phyloP scores from a whole-genome alignment of 192 early-diverging fungal species.

The Coemansia sp. region DNA sequence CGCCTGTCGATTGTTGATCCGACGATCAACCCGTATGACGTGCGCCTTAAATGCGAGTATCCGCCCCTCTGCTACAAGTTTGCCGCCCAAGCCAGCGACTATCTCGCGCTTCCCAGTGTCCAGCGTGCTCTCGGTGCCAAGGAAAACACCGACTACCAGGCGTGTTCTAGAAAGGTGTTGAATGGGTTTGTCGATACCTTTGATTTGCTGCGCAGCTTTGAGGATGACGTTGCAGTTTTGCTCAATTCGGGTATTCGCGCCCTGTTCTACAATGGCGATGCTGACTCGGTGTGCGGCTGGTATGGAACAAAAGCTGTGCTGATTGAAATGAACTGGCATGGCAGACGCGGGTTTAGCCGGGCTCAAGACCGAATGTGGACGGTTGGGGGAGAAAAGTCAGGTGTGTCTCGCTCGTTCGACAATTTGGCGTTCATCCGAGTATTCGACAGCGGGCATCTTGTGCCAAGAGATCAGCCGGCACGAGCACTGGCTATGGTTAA shows the following conservation, averaged over 20 bases:
- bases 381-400: conserved; percentile 54
- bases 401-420: conserved; percentile 63
- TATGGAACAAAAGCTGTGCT: conserved; percentile 80
- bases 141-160: conserved; percentile 54
- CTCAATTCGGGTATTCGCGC: conserved; percentile 74
- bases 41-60: conserved; percentile 77
- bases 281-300: conserved; percentile 90
- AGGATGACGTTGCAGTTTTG: conserved; percentile 58
- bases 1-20: conserved; percentile 65
- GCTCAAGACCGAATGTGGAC: conserved; percentile 74
- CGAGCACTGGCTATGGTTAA: conserved; percentile 78
- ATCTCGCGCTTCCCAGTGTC: conserved; percentile 67
- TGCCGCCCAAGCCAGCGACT: conserved; percentile 64
- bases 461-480: conserved; percentile 84
- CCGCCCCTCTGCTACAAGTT: conserved; percentile 75
- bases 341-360: conserved; percentile 64
- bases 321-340: conserved; percentile 76
- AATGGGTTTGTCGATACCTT: conserved; percentile 68
- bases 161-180: conserved; percentile 75
- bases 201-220: conserved; percentile 76
- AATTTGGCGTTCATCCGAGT: conserved; percentile 79
- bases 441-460: conserved; percentile 84
- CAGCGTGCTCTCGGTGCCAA: conserved; percentile 68
- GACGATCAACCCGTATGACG: conserved; percentile 87
- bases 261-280: conserved; percentile 87